phyloP scores from a whole-genome alignment of 2,329 filamentous ascomycete genomes.

The Zymoseptoria ardabiliae region DNA sequence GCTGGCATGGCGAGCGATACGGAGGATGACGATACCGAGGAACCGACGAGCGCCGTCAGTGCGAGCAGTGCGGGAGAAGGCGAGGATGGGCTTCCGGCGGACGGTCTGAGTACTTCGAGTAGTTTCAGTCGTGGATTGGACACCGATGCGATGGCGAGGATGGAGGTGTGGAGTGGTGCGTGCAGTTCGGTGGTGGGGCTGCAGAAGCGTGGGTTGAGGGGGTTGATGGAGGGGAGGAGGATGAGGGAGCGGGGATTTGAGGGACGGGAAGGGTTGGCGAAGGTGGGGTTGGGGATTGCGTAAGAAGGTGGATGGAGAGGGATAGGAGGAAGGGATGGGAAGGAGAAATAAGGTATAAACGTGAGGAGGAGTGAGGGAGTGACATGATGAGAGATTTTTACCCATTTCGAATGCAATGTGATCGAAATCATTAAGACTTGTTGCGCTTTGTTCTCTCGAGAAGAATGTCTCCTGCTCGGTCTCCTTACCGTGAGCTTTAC shows the following conservation, averaged over 20 bases:
- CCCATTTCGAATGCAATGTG: no score
- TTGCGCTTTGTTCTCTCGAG: no score
- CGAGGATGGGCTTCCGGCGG: conserved; percentile 11
- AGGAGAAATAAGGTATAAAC: no score
- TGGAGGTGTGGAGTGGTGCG: conserved; percentile 73
- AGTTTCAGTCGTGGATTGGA: conserved; percentile 36
- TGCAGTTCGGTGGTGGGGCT: conserved; percentile 85
- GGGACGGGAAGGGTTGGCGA: conserved; percentile 24
- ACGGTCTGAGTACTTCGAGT: conserved; percentile 23
- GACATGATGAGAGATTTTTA: no score
- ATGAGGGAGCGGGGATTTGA: conserved; percentile 62
- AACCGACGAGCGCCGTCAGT: conserved; percentile 29
- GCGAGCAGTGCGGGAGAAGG: conserved; percentile 29
- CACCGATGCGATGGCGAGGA: conserved; percentile 23
- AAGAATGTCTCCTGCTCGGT: no score
- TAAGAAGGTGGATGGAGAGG: conserved; percentile 1
- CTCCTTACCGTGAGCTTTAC: no score
- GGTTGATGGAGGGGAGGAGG: conserved; percentile 87
- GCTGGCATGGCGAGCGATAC: conserved; percentile 25
- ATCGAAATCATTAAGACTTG: no score
- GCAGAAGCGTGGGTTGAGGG: conserved; percentile 85
- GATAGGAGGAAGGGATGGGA: not conserved
- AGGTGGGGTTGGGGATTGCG: conserved; percentile 32
- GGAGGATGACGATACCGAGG: conserved; percentile 30
- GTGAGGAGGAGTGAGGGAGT: no score